A percentile compares a stretch with the other conserved stretches of the same genome.
Conservation (phyloP, 1,284 basidiomycete species). For the Ustilago curta region DNA sequence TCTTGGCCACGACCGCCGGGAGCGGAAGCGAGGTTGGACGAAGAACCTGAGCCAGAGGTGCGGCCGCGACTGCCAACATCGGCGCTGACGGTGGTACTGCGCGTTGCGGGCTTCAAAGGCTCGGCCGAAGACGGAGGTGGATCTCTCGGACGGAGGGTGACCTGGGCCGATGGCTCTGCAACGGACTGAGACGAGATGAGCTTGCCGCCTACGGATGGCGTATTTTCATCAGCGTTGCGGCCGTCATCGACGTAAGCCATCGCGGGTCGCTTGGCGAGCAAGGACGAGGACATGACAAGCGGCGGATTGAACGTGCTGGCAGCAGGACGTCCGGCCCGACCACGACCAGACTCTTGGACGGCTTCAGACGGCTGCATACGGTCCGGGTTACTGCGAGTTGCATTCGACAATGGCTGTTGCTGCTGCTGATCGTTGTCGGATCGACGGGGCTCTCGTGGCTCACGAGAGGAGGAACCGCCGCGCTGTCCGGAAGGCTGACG, state of each 20-base stretch:
- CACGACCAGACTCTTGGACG: constrained; percentile 30
- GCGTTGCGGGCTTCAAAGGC: constrained; percentile 53
- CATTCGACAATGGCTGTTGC: constrained; percentile 7
- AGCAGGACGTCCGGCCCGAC: constrained; percentile 12
- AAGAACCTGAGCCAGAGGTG: constrained; percentile 4
- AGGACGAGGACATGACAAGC: constrained; percentile 36
- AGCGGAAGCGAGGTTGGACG: constrained; percentile 3
- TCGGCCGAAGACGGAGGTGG: constrained; percentile 49
- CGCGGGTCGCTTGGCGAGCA: constrained; percentile 41
- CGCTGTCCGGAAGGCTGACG: constrained; percentile 35
- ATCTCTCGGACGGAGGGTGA: constrained; percentile 49
- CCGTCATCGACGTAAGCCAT: constrained; percentile 47
- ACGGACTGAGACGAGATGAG: constrained; percentile 41
- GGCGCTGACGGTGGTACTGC: constrained; percentile 11
- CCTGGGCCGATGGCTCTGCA: constrained; percentile 52
- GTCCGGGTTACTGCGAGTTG: background rate
- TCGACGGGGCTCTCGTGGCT: constrained; percentile 25
- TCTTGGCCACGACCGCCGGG: constrained; percentile 3
- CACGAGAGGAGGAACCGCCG: constrained; percentile 26
- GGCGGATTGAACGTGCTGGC: constrained; percentile 32
- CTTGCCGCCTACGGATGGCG: constrained; percentile 48
- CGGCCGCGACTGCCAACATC: constrained; percentile 13
- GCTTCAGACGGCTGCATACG: background rate
- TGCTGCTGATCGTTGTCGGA: constrained; percentile 13
- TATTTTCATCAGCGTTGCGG: constrained; percentile 41